Evolutionary conservation across 2,329 filamentous ascomycete genomes (phyloP).

Genomic region (Claviceps cyperi): DNA sequence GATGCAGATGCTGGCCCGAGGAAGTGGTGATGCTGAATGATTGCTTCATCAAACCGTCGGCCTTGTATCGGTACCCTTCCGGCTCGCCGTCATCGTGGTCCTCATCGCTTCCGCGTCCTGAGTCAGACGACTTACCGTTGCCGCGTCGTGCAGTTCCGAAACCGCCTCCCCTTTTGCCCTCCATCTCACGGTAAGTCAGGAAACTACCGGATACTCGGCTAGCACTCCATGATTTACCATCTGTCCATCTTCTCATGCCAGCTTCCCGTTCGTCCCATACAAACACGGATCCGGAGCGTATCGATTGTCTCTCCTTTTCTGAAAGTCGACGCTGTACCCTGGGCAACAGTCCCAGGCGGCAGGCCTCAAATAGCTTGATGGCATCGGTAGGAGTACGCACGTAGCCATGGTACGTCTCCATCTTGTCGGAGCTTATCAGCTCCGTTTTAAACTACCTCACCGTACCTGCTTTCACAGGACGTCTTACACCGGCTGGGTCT

Average conservation of each 20-base stretch:
- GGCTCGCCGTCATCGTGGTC: constrained; percentile 74
- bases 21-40: constrained; percentile 98
- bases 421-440: constrained; percentile 26
- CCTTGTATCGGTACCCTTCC: constrained; percentile 88
- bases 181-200: constrained; percentile 95
- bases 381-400: constrained; percentile 93
- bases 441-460: constrained; percentile 10
- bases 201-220: constrained; percentile 96
- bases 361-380: constrained; percentile 97
- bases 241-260: constrained; percentile 96
- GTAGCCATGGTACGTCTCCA: constrained; percentile 95
- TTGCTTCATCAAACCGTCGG: constrained; percentile 96
- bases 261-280: constrained; percentile 99
- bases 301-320: constrained; percentile 92
- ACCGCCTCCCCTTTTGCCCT: constrained; percentile 81
- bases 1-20: constrained; percentile 74
- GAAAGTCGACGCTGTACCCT: constrained; percentile 85
- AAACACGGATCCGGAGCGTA: constrained; percentile 92
- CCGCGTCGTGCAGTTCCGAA: constrained; percentile 46
- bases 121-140: constrained; percentile 69
- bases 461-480: constrained; percentile 10
- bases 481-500: background rate
- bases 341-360: constrained; percentile 73
- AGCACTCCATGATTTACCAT: constrained; percentile 97
- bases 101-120: constrained; percentile 66